Conservation (phyloP, 768 basidiomycete genomes). For the Lactarius hatsudake region DNA sequence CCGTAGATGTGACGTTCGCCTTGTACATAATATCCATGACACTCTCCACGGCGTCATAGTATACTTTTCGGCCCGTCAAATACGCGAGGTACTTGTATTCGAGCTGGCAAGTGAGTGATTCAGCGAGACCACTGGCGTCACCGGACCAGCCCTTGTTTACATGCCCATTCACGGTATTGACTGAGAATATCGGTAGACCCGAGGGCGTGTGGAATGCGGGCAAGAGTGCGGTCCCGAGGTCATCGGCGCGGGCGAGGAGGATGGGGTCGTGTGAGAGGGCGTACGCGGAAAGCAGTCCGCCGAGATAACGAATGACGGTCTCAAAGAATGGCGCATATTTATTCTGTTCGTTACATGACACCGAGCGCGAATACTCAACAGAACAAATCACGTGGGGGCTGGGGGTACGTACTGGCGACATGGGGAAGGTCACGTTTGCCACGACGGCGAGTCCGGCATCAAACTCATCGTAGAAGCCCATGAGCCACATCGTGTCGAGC, state of each 20-base stretch:
- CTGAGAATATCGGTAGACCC: conserved; percentile 68
- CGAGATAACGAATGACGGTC: too few relatives aligned
- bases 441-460: conserved; percentile 56
- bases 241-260: too few relatives aligned
- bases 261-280: too few relatives aligned
- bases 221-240: too few relatives aligned
- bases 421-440: conserved; percentile 48
- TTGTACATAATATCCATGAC: conserved; percentile 51
- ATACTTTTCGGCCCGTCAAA: conserved; percentile 65
- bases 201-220: conserved; percentile 29
- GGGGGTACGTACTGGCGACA: conserved; percentile 38
- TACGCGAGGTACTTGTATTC: conserved; percentile 88
- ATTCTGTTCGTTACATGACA: conserved; percentile 20
- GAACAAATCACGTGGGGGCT: not conserved
- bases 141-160: conserved; percentile 34
- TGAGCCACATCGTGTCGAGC: conserved; percentile 81
- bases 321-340: conserved; percentile 34
- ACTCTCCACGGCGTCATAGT: conserved; percentile 53
- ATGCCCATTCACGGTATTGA: conserved; percentile 58
- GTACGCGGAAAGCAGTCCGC: too few relatives aligned
- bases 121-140: conserved; percentile 43
- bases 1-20: conserved; percentile 40
- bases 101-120: conserved; percentile 78
- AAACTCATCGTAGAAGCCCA: conserved; percentile 75
- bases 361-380: not conserved